Evolutionary conservation across 1,284 basidiomycete species (phyloP).

Genomic region (Ganoderma lucidum): DNA sequence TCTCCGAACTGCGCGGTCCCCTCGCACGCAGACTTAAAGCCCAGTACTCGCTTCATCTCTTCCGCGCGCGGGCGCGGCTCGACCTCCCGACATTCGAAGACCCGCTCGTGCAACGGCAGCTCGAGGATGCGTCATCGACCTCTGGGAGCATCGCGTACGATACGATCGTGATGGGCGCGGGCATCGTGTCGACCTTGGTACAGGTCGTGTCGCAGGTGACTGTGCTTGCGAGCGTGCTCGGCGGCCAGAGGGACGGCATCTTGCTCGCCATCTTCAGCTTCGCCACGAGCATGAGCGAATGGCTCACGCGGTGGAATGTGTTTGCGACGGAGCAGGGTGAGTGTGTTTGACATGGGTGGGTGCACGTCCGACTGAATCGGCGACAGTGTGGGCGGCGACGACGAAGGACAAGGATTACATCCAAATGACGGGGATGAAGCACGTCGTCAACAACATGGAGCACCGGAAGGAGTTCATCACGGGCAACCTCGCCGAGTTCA

Average conservation of each 20-base stretch:
- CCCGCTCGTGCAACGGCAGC: conserved; percentile 66
- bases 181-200: conserved; percentile 56
- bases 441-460: conserved; percentile 54
- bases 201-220: conserved; percentile 66
- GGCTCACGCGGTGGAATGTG: conserved; percentile 31
- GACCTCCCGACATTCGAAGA: conserved; percentile 81
- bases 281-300: conserved; percentile 35
- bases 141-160: conserved; percentile 67
- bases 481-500: conserved; percentile 63
- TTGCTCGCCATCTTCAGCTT: conserved; percentile 67
- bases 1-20: conserved; percentile 50
- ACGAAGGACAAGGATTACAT: conserved; percentile 70
- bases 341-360: neutral
- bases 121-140: conserved; percentile 59
- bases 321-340: conserved; percentile 24
- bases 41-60: conserved; percentile 70
- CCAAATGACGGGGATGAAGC: conserved; percentile 70
- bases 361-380: neutral
- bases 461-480: conserved; percentile 82
- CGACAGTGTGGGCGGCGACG: conserved; percentile 76
- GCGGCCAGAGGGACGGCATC: conserved; percentile 67
- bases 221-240: conserved; percentile 69
- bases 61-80: conserved; percentile 70
- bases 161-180: conserved; percentile 54
- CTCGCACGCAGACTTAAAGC: conserved; percentile 67